These are phyloP conservation scores for Musa itinerans DNA, from an alignment of 176 grass and related monocot genomes.

Conservation along the genomic window DNA sequence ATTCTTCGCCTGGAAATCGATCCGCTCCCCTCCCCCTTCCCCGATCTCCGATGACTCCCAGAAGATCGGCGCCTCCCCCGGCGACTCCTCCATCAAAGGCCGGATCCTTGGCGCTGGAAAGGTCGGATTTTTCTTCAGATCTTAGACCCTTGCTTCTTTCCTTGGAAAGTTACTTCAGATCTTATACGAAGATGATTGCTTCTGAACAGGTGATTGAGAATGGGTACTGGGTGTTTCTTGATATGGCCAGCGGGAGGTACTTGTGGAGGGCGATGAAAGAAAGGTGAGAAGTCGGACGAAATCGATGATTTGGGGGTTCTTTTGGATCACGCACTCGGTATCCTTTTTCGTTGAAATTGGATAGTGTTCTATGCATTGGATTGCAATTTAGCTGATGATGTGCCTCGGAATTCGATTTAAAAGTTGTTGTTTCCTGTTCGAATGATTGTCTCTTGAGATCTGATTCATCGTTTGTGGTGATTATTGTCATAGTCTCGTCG, in stretches of 20 bases:
- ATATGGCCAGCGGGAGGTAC: conserved; percentile 9
- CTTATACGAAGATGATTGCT: not conserved
- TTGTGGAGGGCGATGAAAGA: conserved; percentile 10
- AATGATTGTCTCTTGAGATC: no score
- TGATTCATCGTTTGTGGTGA: no score
- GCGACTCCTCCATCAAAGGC: not conserved
- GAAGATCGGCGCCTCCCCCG: not conserved
- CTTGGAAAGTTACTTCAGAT: not conserved
- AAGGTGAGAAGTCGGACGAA: not conserved
- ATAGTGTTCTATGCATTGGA: not conserved
- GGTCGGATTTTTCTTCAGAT: not conserved
- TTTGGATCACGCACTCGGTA: not conserved
- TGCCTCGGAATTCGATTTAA: not conserved
- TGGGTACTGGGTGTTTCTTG: not conserved
- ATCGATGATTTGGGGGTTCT: not conserved
- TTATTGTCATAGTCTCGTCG: no score
- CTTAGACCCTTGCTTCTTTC: no score
- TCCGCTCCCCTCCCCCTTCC: not conserved
- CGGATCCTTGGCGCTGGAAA: not conserved
- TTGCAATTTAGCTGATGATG: no score
- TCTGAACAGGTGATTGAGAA: not conserved
- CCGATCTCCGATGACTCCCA: not conserved
- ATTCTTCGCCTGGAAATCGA: conserved; percentile 4
- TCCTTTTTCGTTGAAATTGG: not conserved
- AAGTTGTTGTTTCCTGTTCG: not conserved